These are phyloP conservation scores for Plantago coronopus DNA, from an alignment of 305 asterid genomes.

Conservation along the genomic window DNA sequence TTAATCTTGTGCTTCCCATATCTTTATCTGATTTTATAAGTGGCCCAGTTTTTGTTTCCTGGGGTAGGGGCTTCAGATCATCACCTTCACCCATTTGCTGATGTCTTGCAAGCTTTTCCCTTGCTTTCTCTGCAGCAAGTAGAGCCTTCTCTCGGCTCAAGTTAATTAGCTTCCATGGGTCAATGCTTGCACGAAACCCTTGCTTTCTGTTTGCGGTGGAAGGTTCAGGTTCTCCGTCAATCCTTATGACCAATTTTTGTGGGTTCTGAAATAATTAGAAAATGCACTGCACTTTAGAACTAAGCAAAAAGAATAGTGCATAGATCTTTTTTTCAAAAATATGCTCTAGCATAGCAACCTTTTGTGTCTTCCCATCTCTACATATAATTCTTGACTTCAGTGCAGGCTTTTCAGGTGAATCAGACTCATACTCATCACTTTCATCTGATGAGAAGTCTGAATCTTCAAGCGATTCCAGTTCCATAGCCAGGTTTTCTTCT, in stretches of 20 bases:
- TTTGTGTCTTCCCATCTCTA: constrained; percentile 42
- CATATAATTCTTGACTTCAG: constrained; percentile 38
- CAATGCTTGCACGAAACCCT: constrained; percentile 78
- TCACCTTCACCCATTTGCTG: constrained; percentile 30
- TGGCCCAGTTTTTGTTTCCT: constrained; percentile 71
- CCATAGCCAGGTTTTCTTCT: constrained; percentile 65
- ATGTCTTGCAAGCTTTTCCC: constrained; percentile 54
- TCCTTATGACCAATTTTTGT: constrained; percentile 64
- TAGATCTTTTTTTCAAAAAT: not conserved
- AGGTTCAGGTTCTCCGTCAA: constrained; percentile 54
- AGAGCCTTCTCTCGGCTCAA: constrained; percentile 81
- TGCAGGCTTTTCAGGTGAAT: constrained; percentile 51
- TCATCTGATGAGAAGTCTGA: constrained; percentile 67
- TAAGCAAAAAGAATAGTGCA: constrained; percentile 6
- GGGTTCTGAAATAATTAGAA: constrained; percentile 41
- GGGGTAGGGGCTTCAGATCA: constrained; percentile 70
- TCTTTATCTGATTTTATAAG: constrained; percentile 40
- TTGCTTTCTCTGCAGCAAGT: constrained; percentile 64
- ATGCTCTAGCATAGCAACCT: constrained; percentile 35
- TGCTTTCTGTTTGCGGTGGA: constrained; percentile 39
- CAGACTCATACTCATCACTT: constrained; percentile 35
- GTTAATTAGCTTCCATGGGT: constrained; percentile 87
- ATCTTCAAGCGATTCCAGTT: constrained; percentile 61
- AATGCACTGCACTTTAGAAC: constrained; percentile 5
- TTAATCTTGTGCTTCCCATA: constrained; percentile 19